Conservation (phyloP, 805 yeast species). For the Suhomyces sp. region DNA sequence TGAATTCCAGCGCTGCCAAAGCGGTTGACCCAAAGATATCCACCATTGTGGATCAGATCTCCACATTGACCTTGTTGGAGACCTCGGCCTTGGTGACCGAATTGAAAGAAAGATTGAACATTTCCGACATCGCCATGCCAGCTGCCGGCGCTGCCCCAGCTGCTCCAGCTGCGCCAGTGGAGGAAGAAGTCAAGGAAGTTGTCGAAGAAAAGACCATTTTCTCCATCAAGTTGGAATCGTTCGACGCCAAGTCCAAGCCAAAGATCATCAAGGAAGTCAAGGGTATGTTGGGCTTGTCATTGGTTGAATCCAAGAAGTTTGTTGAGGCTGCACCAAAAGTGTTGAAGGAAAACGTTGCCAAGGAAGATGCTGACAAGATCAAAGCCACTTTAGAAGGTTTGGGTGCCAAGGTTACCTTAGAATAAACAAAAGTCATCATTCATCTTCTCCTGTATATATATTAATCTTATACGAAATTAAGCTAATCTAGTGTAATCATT, state of each 20-base stretch:
- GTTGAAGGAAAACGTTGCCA: constrained; percentile 90
- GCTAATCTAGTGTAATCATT: too few relatives aligned
- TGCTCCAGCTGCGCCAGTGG: constrained; percentile 70
- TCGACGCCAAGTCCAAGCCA: constrained; percentile 93
- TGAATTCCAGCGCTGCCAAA: constrained; percentile 43
- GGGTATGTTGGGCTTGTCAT: constrained; percentile 81
- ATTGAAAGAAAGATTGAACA: constrained; percentile 77
- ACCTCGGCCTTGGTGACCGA: constrained; percentile 84
- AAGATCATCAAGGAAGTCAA: constrained; percentile 97
- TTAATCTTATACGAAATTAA: not conserved
- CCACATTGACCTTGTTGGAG: constrained; percentile 87
- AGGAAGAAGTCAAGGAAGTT: constrained; percentile 69
- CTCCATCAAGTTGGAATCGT: constrained; percentile 85
- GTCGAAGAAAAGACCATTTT: constrained; percentile 92
- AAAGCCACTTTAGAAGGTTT: constrained; percentile 88
- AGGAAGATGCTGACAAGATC: constrained; percentile 97
- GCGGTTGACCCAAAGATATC: constrained; percentile 84
- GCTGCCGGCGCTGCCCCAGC: constrained; percentile 55
- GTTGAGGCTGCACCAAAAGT: constrained; percentile 97
- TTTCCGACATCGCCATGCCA: constrained; percentile 89
- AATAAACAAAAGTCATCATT: constrained; percentile 41
- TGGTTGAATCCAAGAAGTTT: constrained; percentile 96
- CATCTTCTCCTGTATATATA: constrained; percentile 5
- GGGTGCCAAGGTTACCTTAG: constrained; percentile 91
- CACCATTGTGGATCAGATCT: constrained; percentile 84